Evolutionary conservation across 1,284 basidiomycete genomes (phyloP), one percentile per base, ranked within the genome.

Genomic region (Moesziomyces antarcticus): DNA sequence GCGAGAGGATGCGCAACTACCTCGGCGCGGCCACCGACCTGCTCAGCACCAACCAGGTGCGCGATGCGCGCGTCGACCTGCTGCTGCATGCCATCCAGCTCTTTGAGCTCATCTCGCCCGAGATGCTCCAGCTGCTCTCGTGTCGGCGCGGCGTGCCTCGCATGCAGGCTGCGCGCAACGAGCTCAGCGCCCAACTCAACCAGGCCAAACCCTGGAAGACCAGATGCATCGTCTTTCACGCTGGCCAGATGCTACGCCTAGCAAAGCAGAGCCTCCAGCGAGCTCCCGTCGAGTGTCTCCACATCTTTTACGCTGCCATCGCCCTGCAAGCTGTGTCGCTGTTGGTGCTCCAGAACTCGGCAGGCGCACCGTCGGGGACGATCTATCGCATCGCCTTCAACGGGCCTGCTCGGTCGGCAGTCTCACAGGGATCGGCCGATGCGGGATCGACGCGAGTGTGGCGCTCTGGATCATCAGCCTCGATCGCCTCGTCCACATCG

Each of bases 241-340:
- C 61, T 3, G 61, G 54, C 0, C 54, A 57, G 37, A 57, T 64
- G 50, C 55, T 64, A 1, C 45, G 61, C 1, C 41, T 64, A 16
- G 52, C 55, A 5, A 64, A 57, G 45, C 54, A 57, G 25, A 64
- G 61, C n/a, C 25, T 49, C 22, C 44, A 64, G 30, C 18, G 55
- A 18, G 52, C 54, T 8, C 61, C 61, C 3, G 55, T 49, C 14
- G 61, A 64, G 45, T 57, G 61, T 33, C 24, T 64, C 21, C 49
- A 56, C 41, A 53, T 64, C 44, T 64, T 64, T 14, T 64, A 64
- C 33, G 61, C 55, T 22, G 54, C 54, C 21, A 37, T 57, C 18
- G 50, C 51, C 5, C 33, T 62, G 22, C 60, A 62, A 13, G 53
- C 60, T 3, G 60, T 62, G 5, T 62, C 60, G 11, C 20, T 47